Base-by-base conservation (phyloP, 2,329 filamentous ascomycete genomes). In the Sclerotinia glacialis region DNA sequence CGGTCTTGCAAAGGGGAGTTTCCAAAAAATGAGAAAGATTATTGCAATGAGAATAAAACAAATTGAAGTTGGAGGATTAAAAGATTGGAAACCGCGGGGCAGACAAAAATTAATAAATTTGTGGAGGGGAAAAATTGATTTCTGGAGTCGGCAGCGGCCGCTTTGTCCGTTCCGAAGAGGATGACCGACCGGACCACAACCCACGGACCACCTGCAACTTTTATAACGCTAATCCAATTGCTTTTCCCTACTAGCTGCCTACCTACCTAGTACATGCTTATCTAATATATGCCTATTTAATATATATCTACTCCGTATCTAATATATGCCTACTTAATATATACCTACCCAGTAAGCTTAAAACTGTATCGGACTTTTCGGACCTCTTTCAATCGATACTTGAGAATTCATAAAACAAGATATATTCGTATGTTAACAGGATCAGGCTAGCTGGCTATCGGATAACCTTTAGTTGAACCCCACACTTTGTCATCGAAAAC, bases 401-500 rank as follows among this genome's bases (percentile, higher is more conserved):
- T 26, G 3, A 37, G n/a, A n/a, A 18, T 3, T 21, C 28, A 9
- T 14, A 9, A 37, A 8, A 7, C 14, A 21, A 14, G 1, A 59
- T 46, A 23, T 11, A 23, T 44, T 47, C 12, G 4, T 46, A 11
- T 23, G 31, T 16, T 16, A 18, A 11, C 21, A 59, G 37, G 54
- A 44, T 58, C 42, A 58, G 37, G 14, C 54, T 37, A 58, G 21
- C 21, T 5, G 23, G 23, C 37, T 40, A 40, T 40, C 37, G 37
- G 37, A 40, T 40, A 40, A 40, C 37, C 37, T 40, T 40, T 60
- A 49, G n/a, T 49, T 11, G 23, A 40, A 46, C 58, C 58, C 58
- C 54, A 60, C 58, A 53, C 47, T 40, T 63, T 60, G 34, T 63
- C 37, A 42, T 7, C 34, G 55, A 53, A 59, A 59, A 9, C n/a